These are phyloP conservation scores for Leccinum olivaceopallidum DNA, from an alignment of 768 basidiomycete genomes.

Conservation along the genomic window DNA sequence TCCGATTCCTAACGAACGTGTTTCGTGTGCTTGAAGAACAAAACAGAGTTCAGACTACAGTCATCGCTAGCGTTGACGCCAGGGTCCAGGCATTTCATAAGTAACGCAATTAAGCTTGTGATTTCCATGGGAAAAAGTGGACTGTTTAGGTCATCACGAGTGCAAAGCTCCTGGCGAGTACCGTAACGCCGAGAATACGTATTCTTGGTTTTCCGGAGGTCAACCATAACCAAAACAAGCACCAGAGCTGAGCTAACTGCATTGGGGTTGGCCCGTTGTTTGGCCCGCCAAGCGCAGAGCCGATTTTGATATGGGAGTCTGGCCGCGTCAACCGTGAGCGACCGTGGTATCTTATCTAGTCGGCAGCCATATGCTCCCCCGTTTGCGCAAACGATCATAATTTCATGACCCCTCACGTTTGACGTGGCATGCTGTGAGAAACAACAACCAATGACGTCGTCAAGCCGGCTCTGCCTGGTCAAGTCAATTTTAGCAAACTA, in stretches of 20 bases:
- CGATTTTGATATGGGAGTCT: background rate
- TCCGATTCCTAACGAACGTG: constrained; percentile 8
- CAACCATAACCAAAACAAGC: background rate
- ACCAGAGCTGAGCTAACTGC: background rate
- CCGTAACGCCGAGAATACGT: no score
- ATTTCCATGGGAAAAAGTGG: constrained; percentile 2
- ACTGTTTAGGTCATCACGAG: background rate
- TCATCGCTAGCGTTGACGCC: background rate
- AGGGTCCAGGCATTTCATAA: constrained; percentile 1
- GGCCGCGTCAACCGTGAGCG: background rate
- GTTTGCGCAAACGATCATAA: background rate
- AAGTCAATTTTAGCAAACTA: background rate
- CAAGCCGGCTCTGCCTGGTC: background rate
- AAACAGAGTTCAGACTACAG: background rate
- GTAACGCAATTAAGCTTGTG: background rate
- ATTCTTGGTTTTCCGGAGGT: no score
- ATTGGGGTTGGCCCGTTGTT: background rate
- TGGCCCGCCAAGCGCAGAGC: background rate
- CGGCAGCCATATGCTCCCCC: background rate
- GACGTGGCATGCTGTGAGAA: constrained; percentile 5
- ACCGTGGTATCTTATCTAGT: constrained; percentile 14
- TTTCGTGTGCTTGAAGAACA: constrained; percentile 7
- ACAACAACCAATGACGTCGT: background rate
- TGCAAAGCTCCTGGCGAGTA: background rate
- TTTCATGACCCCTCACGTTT: background rate